Evolutionary conservation across 1,284 basidiomycete species (phyloP), one percentile per base, ranked within the genome.

Genomic region (Anthracocystis walkeri): DNA sequence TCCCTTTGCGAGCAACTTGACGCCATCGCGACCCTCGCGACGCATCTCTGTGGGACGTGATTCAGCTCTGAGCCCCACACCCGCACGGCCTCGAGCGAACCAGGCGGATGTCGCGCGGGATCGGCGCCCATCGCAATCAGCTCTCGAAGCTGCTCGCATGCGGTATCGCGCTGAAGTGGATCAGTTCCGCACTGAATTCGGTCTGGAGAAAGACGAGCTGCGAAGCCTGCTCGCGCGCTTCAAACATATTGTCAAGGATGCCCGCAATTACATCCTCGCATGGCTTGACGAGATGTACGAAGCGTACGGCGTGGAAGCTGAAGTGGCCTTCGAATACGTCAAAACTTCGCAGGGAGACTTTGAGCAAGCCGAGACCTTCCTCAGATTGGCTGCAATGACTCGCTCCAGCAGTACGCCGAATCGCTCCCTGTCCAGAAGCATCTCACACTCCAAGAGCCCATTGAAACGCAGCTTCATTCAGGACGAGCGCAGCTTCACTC

Each of bases 271-370:
- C 48, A 55, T 67, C 18, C 42, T 21, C n/a, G 16, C 12, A n/a
- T 75, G 72, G 72, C 62, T 69, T 1, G 27, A 20, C 1, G 44
- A 52, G 14, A 59, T 69, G 56, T 29, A 52, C 5, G 48, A 63
- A 12, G 31, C 31, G 2, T 75, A 59, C 40, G 66, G 49, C 21
- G 63, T 66, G n/a, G 59, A 66, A 18, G 56, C 52, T 11, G 42
- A 46, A 0, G 58, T 75, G 8, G 72, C 66, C 2, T 65, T 64
- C 48, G 66, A 75, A 18, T 75, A 69, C 50, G 41, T 75, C 66
- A 75, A 69, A 51, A 70, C 66, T 4, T 61, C 72, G 8, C 45
- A 53, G 20, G 72, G 72, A 23, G 59, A 69, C 29, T 62, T 75
- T 38, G 57, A 50, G 20, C 61, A 69, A 23, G 72, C 72, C 14